Percentiles rank a stretch among this genome's conserved stretches.
Conservation (phyloP, 371 early-diverging fungal species). For the Syncephalastrum contaminatum region DNA sequence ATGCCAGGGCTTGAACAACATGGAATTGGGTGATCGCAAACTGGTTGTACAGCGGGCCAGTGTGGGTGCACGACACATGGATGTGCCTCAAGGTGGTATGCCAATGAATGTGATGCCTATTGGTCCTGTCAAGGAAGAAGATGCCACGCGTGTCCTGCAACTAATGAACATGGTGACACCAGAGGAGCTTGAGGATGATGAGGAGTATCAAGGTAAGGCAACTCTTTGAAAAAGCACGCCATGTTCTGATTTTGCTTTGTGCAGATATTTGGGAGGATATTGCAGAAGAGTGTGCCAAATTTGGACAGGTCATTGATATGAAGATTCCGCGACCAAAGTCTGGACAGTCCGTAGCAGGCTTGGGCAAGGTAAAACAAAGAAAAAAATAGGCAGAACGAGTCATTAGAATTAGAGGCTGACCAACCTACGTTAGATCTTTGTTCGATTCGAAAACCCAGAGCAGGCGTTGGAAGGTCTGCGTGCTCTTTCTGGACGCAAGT, state of each 20-base stretch:
- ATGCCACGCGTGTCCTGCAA: constrained; percentile 79
- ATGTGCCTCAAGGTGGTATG: constrained; percentile 8
- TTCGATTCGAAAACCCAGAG: constrained; percentile 65
- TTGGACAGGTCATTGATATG: constrained; percentile 78
- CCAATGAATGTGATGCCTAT: constrained; percentile 13
- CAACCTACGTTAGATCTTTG: constrained; percentile 68
- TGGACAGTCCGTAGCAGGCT: constrained; percentile 57
- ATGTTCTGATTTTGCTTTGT: too few species aligned
- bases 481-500: constrained; percentile 92
- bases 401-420: background rate
- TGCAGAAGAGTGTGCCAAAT: constrained; percentile 86
- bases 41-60: constrained; percentile 95
- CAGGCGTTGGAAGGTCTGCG: constrained; percentile 70
- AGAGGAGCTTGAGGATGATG: constrained; percentile 85
- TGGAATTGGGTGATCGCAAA: constrained; percentile 93
- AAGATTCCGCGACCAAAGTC: constrained; percentile 83
- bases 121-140: constrained; percentile 48
- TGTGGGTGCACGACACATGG: constrained; percentile 67
- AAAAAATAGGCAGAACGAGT: background rate
- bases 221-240: background rate
- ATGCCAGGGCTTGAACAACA: constrained; percentile 91
- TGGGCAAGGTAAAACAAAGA: constrained; percentile 74
- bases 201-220: constrained; percentile 81
- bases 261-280: constrained; percentile 92
- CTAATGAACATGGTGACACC: constrained; percentile 94